These are phyloP conservation scores for Medicago lupulina DNA, from an alignment of 306 rosid genomes.

Conservation along the genomic window DNA sequence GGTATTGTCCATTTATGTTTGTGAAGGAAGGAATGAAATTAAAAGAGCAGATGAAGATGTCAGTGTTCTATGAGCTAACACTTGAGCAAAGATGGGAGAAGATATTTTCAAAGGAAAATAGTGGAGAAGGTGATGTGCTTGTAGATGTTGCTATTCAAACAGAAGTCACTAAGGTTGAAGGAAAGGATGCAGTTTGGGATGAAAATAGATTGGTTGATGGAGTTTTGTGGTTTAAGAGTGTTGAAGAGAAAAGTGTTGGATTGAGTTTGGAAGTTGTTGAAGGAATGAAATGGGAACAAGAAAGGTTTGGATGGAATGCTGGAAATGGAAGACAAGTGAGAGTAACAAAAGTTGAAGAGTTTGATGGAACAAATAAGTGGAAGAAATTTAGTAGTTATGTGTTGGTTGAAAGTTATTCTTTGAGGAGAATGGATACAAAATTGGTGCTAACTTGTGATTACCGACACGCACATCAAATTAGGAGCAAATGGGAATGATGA, in stretches of 20 bases:
- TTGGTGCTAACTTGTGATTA: slow-evolving; percentile 12
- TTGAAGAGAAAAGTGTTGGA: slow-evolving; percentile 38
- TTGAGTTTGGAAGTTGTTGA: slow-evolving; percentile 41
- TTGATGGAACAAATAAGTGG: not conserved
- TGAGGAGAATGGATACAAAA: not conserved
- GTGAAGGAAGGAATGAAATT: slow-evolving; percentile 13
- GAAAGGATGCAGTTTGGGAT: slow-evolving; percentile 37
- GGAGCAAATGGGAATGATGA: slow-evolving; percentile 17
- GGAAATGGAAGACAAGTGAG: slow-evolving; percentile 16
- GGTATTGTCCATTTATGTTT: slow-evolving; percentile 28
- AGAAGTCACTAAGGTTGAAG: slow-evolving; percentile 34
- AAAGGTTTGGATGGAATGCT: slow-evolving; percentile 21
- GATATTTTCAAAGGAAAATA: slow-evolving; percentile 37
- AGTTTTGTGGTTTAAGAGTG: slow-evolving; percentile 51
- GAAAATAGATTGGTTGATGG: slow-evolving; percentile 10
- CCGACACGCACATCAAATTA: not conserved
- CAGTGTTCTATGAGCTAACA: slow-evolving; percentile 7
- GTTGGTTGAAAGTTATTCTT: slow-evolving; percentile 4
- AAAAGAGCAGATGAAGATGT: slow-evolving; percentile 21
- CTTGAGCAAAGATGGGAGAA: slow-evolving; percentile 49
- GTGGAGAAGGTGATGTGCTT: not conserved
- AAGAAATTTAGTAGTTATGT: slow-evolving; percentile 13
- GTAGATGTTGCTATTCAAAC: slow-evolving; percentile 44
- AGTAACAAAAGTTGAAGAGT: slow-evolving; percentile 2
- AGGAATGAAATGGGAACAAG: slow-evolving; percentile 39